Conservation (phyloP, 73 alveolate genomes). For the Paramecium sonneborni region DNA sequence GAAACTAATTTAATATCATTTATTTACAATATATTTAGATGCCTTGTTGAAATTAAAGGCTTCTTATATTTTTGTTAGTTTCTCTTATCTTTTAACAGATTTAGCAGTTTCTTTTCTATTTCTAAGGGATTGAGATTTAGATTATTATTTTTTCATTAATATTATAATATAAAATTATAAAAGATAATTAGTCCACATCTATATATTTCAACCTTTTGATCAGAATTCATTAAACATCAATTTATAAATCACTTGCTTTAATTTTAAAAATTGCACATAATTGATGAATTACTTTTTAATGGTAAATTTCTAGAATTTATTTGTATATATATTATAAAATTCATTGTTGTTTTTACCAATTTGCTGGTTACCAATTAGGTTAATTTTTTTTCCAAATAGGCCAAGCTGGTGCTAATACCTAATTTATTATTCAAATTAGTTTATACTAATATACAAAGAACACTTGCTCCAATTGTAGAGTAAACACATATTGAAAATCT, state of each 20-base stretch:
- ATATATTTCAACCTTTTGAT: background rate
- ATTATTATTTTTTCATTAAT: background rate
- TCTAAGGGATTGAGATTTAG: background rate
- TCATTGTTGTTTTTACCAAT: background rate
- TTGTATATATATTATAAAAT: background rate
- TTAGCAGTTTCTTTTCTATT: background rate
- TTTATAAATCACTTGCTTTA: too few relatives aligned
- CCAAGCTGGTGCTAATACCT: constrained; percentile 59
- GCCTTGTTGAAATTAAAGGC: background rate
- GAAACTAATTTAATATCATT: background rate
- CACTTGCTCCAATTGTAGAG: constrained; percentile 33
- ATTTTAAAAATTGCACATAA: too few relatives aligned
- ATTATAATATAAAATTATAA: background rate
- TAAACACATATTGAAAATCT: constrained; percentile 50
- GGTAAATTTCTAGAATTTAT: too few relatives aligned
- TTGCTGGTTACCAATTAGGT: constrained; percentile 39
- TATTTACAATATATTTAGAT: background rate
- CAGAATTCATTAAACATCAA: background rate
- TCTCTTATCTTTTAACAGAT: constrained; percentile 24
- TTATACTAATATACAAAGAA: constrained; percentile 41
- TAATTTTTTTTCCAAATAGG: constrained; percentile 49
- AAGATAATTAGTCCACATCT: background rate
- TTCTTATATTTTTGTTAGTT: background rate
- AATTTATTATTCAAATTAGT: background rate
- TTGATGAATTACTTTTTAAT: too few relatives aligned